Percentiles rank a stretch among this genome's conserved stretches.
These are phyloP conservation scores for Triadica sebifera DNA, from an alignment of 345 rosid species.

Conservation along the genomic window DNA sequence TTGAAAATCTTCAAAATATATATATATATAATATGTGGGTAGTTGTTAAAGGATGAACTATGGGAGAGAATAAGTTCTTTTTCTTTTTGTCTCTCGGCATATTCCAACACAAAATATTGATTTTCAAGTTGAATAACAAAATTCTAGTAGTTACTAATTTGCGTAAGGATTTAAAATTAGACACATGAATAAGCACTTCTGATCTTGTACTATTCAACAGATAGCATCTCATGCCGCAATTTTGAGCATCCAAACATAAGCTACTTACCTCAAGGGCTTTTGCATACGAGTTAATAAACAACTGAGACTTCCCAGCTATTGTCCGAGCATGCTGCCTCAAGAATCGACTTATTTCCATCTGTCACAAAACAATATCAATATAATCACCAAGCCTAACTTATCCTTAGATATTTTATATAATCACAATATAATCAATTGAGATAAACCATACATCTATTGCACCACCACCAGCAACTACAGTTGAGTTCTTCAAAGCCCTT, in stretches of 20 bases:
- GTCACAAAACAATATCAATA: constrained; percentile 25
- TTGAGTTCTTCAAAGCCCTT: constrained; percentile 94
- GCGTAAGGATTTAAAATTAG: no score
- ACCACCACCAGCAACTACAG: constrained; percentile 99
- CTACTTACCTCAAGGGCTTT: constrained; percentile 89
- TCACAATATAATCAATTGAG: constrained; percentile 4
- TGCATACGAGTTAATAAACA: constrained; percentile 93
- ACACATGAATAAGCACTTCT: background rate
- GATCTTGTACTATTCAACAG: background rate
- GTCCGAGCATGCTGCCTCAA: constrained; percentile 95
- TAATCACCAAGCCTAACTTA: constrained; percentile 9
- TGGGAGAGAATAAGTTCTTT: no score
- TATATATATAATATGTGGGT: no score
- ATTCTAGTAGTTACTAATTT: no score
- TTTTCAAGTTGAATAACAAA: no score
- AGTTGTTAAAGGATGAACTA: no score
- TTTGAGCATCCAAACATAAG: background rate
- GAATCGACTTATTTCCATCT: constrained; percentile 96
- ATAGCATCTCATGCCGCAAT: background rate
- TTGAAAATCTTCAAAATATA: no score
- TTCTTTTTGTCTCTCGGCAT: no score
- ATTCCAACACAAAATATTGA: no score
- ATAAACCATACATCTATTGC: constrained; percentile 84
- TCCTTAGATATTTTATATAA: background rate
- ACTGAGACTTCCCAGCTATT: constrained; percentile 93